Evolutionary conservation across 768 basidiomycete species (phyloP).

Genomic region (Pulveroboletus sp.): DNA sequence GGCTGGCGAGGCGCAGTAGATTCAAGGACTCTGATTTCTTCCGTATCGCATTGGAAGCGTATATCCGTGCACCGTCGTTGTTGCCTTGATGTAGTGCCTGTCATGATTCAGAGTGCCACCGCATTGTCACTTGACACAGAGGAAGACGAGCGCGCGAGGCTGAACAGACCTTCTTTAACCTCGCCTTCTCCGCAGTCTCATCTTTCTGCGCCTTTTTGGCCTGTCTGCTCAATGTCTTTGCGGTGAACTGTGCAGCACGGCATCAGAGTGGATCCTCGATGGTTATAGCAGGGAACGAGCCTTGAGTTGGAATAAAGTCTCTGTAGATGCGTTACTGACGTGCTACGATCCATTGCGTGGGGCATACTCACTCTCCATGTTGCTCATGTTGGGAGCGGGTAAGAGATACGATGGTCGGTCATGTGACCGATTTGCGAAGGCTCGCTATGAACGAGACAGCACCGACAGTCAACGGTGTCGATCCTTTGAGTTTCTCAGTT

Average conservation of each 20-base stretch:
- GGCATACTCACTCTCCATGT: constrained; percentile 75
- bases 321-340: constrained; percentile 38
- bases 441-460: too few relatives aligned
- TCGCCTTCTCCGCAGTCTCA: constrained; percentile 80
- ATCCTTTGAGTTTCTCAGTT: neutral
- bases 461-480: neutral
- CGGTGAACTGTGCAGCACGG: constrained; percentile 72
- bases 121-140: neutral
- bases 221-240: constrained; percentile 90
- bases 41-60: constrained; percentile 95
- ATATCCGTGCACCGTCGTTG: constrained; percentile 94
- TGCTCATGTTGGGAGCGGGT: constrained; percentile 52
- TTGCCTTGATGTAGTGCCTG: constrained; percentile 97
- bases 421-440: constrained; percentile 6
- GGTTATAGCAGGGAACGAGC: constrained; percentile 37
- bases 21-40: constrained; percentile 97
- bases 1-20: constrained; percentile 80
- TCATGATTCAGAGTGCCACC: neutral
- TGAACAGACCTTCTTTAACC: constrained; percentile 80
- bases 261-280: constrained; percentile 11
- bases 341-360: neutral
- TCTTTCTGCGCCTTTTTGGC: constrained; percentile 98
- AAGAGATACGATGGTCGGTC: neutral
- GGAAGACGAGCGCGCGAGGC: neutral
- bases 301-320: constrained; percentile 98